Conservation (phyloP, 1,284 basidiomycete species). For the Naganishia liquefaciens region DNA sequence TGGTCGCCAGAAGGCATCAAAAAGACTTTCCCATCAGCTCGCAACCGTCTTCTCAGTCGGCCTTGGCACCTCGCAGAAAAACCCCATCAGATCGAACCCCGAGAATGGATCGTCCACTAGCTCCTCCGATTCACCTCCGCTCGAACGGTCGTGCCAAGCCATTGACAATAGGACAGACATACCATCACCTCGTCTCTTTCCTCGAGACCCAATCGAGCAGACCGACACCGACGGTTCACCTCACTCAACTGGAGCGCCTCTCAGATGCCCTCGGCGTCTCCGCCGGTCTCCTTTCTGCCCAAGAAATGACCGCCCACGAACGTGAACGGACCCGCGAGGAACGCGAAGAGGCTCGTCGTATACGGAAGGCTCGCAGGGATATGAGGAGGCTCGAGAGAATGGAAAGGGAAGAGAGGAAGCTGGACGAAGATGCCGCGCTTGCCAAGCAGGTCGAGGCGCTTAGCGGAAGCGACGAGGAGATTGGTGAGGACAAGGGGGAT, state of each 20-base stretch:
- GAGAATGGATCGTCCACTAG: constrained; percentile 50
- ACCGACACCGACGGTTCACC: constrained; percentile 38
- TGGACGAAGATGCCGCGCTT: constrained; percentile 13
- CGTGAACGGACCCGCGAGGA: constrained; percentile 24
- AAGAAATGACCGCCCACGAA: constrained; percentile 26
- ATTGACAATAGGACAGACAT: constrained; percentile 40
- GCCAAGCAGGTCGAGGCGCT: constrained; percentile 24
- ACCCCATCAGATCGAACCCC: too few species aligned
- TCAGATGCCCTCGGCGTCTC: constrained; percentile 52
- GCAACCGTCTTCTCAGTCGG: too few species aligned
- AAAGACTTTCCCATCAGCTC: too few species aligned
- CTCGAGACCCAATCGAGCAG: constrained; percentile 33
- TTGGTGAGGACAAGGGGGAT: constrained; percentile 16
- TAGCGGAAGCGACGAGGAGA: constrained; percentile 22
- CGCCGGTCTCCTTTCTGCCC: constrained; percentile 42
- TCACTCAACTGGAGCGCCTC: constrained; percentile 51
- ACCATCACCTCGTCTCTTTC: constrained; percentile 42
- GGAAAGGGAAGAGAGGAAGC: constrained; percentile 23
- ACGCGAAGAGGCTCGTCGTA: constrained; percentile 28
- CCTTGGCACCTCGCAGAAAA: neutral
- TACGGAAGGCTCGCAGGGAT: constrained; percentile 24
- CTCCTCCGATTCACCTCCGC: constrained; percentile 47
- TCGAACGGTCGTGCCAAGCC: constrained; percentile 40
- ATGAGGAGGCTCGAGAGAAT: constrained; percentile 25
- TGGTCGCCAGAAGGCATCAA: too few species aligned